These are phyloP conservation scores for Pseudogymnoascus sp. DNA, from an alignment of 2,329 filamentous ascomycete genomes.

Conservation along the genomic window DNA sequence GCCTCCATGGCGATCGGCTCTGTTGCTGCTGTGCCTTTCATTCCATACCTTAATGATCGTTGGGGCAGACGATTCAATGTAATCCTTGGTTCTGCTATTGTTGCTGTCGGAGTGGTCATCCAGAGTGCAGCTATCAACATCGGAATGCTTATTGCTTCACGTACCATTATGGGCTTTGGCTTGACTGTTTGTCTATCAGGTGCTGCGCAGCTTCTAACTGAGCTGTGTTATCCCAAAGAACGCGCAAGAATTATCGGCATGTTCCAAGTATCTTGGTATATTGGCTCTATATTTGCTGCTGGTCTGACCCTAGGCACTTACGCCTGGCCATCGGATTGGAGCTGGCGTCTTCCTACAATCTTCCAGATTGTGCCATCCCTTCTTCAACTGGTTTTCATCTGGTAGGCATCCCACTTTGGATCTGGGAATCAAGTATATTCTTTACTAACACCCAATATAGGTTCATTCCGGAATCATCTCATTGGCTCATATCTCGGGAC, in stretches of 20 bases:
- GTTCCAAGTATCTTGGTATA: slow-evolving; percentile 29
- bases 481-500: slow-evolving; percentile 20
- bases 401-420: slow-evolving; percentile 18
- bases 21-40: slow-evolving; percentile 38
- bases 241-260: slow-evolving; percentile 30
- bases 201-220: slow-evolving; percentile 33
- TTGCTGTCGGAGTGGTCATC: slow-evolving; percentile 34
- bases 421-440: background rate
- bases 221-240: slow-evolving; percentile 33
- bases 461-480: slow-evolving; percentile 23
- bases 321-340: background rate
- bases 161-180: slow-evolving; percentile 30
- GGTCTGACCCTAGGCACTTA: slow-evolving; percentile 33
- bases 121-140: slow-evolving; percentile 30
- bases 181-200: slow-evolving; percentile 33
- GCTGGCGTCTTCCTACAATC: background rate
- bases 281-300: slow-evolving; percentile 34
- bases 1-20: slow-evolving; percentile 40
- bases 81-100: slow-evolving; percentile 31
- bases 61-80: slow-evolving; percentile 37
- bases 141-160: slow-evolving; percentile 12
- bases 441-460: slow-evolving; percentile 16
- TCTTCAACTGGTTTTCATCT: slow-evolving; percentile 20
- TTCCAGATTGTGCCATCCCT: background rate
- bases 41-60: slow-evolving; percentile 34